These are phyloP conservation scores for Quercus tomentella DNA, from an alignment of 331 rosid species.

Conservation along the genomic window DNA sequence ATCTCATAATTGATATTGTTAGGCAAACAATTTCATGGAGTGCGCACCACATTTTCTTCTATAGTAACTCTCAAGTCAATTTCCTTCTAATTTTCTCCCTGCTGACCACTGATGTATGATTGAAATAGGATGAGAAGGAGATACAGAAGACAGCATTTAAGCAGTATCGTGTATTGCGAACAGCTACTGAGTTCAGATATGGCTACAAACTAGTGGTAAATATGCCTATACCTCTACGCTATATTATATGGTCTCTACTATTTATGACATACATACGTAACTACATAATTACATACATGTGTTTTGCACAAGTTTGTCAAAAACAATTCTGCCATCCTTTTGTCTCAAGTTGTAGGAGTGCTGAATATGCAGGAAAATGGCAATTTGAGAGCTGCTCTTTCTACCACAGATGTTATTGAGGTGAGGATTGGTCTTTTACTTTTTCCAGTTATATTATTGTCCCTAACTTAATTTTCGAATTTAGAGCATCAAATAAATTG, in stretches of 20 bases:
- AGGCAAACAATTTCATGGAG: background rate
- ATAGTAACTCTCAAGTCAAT: background rate
- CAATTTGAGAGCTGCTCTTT: constrained; percentile 72
- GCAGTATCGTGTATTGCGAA: constrained; percentile 62
- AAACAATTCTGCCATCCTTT: background rate
- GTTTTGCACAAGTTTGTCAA: background rate
- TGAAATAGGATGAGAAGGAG: constrained; percentile 87
- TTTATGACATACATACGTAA: background rate
- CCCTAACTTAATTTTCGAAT: background rate
- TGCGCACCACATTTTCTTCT: background rate
- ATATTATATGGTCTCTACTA: background rate
- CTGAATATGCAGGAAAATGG: constrained; percentile 59
- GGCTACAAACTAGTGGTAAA: constrained; percentile 95
- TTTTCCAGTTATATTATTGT: background rate
- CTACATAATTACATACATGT: background rate
- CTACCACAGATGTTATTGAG: constrained; percentile 80
- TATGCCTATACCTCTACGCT: constrained; percentile 22
- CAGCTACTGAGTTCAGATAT: constrained; percentile 85
- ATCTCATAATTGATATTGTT: background rate
- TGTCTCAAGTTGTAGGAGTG: constrained; percentile 12
- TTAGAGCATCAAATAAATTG: background rate
- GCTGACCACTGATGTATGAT: constrained; percentile 14
- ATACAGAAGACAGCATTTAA: constrained; percentile 85
- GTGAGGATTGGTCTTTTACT: constrained; percentile 22
- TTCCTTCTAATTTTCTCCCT: background rate